These are phyloP conservation scores for Blastobotrys buckinghamii DNA, from an alignment of 1,139 yeast genomes.

Conservation along the genomic window DNA sequence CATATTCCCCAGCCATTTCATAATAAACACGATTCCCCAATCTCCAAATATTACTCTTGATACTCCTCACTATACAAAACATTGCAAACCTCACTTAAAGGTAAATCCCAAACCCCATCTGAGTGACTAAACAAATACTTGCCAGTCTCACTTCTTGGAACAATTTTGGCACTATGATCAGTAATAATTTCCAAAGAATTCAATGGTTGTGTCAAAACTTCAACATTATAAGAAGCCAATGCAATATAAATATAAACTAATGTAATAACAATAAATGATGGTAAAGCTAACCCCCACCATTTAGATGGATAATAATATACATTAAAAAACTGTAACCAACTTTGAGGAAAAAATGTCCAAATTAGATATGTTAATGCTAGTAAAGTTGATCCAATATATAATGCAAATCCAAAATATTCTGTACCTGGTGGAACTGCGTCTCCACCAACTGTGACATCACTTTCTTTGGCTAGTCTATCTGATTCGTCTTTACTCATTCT, in stretches of 20 bases:
- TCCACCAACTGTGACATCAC: conserved; percentile 70
- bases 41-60: no score
- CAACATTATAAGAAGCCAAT: conserved; percentile 65
- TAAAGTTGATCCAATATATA: conserved; percentile 56
- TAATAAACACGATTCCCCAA: no score
- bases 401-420: conserved; percentile 77
- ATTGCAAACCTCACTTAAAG: conserved; percentile 63
- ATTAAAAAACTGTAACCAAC: conserved; percentile 45
- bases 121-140: conserved; percentile 48
- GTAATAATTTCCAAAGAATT: conserved; percentile 58
- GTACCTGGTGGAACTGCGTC: conserved; percentile 58
- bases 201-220: conserved; percentile 56
- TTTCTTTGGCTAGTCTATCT: conserved; percentile 52
- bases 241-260: conserved; percentile 70
- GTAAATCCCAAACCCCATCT: conserved; percentile 81
- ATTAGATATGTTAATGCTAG: conserved; percentile 48
- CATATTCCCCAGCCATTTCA: no score
- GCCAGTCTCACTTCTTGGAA: conserved; percentile 25
- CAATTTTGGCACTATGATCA: conserved; percentile 59
- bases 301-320: conserved; percentile 75
- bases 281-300: conserved; percentile 82
- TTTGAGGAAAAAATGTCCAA: conserved; percentile 68
- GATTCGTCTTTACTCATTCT: conserved; percentile 8
- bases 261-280: conserved; percentile 59
- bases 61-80: conserved; percentile 44